A percentile compares a stretch with the other conserved stretches of the same genome.
These are phyloP conservation scores for Prunus yedoensis DNA, from an alignment of 331 rosid genomes.

Conservation along the genomic window DNA sequence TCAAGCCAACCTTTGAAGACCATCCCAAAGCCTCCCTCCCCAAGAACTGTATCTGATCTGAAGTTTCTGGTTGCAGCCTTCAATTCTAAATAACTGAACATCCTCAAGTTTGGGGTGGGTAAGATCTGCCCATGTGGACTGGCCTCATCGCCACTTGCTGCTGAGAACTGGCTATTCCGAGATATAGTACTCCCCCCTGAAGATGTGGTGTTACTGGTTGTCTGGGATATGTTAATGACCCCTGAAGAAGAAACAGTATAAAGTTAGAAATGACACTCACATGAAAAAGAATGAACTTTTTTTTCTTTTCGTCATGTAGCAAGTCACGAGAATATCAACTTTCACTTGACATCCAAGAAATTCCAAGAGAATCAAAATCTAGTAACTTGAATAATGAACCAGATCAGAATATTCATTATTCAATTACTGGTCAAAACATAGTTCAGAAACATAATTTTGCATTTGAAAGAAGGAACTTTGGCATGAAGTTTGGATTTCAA, in stretches of 20 bases:
- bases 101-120: conserved; percentile 64
- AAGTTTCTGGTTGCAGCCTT: conserved; percentile 80
- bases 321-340: conserved; percentile 8
- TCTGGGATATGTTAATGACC: conserved; percentile 41
- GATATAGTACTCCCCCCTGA: conserved; percentile 50
- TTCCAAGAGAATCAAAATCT: neutral
- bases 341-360: neutral
- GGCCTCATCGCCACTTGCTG: conserved; percentile 44
- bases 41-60: conserved; percentile 71
- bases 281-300: neutral
- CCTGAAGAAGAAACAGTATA: neutral
- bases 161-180: conserved; percentile 62
- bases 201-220: conserved; percentile 46
- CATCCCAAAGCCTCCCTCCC: conserved; percentile 94
- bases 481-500: neutral
- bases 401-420: neutral
- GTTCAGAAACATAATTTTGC: neutral
- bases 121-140: conserved; percentile 67
- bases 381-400: neutral
- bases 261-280: neutral
- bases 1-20: conserved; percentile 94
- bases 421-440: conserved; percentile 7
- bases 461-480: neutral
- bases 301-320: neutral
- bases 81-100: conserved; percentile 67